Base-by-base conservation (phyloP, 2,329 filamentous ascomycete species). In the Epicoccum sorghinum region DNA sequence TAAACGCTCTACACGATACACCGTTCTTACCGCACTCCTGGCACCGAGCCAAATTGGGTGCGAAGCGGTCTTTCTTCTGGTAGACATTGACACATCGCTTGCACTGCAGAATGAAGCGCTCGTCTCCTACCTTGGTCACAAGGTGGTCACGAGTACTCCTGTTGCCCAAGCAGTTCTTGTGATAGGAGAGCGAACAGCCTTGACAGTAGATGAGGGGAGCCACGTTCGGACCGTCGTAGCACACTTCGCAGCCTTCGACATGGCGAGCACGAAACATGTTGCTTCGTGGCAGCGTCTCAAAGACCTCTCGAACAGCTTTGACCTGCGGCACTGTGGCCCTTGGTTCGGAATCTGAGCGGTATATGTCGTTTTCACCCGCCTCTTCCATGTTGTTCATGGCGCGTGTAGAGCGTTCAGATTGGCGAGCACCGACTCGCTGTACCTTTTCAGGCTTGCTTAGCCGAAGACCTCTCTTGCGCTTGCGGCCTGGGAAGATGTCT, bases 91-190 rank as follows among this genome's bases (percentile, higher is more conserved):
- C 83, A 71, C 95, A 99, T 52, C 87, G 89, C 61, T 87, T 88
- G 76, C 95, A 99, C 71, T 99, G 95, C 35, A 99, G 78, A 13
- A 99, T 87, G 64, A 96, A 98, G 33, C 88, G 76, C 2, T 88
- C 86, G 1, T 88, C 80, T 2, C 81, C 87, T 47, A 97, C 76
- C 72, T 98, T 99, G 23, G 92, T 98, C 8, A 91, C 91, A 32
- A 95, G 78, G 71, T 98, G 95, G n/a, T 96, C 91, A 56, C 95
- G 84, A 10, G 73, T 79, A 46, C 83, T 84, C 44, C 95, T 85
- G 43, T 82, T 80, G 1, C 93, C 92, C 25, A 99, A 80, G 68
- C 95, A 99, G 36, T 77, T 78, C 72, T 90, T 91, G 75, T 99
- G 95, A 63, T 91, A 96, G 0, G 89, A 83, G 42, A 88, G 80